Evolutionary conservation across 1,284 basidiomycete species (phyloP), one percentile per base, ranked within the genome.

Genomic region (Ganoderma lucidum): DNA sequence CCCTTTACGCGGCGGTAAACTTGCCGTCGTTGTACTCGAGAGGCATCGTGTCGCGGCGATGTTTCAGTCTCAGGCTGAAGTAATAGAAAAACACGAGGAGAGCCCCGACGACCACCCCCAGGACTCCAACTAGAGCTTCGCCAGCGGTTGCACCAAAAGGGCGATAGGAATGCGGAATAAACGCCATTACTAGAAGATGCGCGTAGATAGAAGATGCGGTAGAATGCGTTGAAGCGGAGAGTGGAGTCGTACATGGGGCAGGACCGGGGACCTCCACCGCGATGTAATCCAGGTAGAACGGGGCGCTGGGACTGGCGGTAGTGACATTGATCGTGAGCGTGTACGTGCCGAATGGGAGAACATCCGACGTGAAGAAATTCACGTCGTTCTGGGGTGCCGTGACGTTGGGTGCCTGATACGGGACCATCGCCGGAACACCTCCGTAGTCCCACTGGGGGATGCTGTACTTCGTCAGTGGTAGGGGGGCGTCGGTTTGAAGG

Each of bases 261-360:
- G 65, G 45, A 17, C 65, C 62, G 3, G 68, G 68, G 2, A 66
- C 45, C 42, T 66, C 65, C n/a, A 70, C 37, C 8, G 65, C 60
- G 35, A 70, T 63, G 30, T 70, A 70, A 60, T 70, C 69, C 23
- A 70, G 60, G 44, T 65, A 67, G 41, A 56, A 70, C n/a, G 69
- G 69, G 32, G 59, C 60, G 35, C 58, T 41, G 6, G 51, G 1
- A 6, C 45, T 65, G 45, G 69, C 58, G 14, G 30, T n/a, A 32
- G 69, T 70, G 63, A 70, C 60, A 41, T 70, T 70, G 48, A 70
- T 65, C 53, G 55, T 60, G 55, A 70, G 69, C 5, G 44, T 64
- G 63, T 70, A 65, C 19, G 23, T 44, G 37, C 53, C 45, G 41
- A 62, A 42, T 9, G 63, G 60, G 28, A 67, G 63, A 4, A 41